Evolutionary conservation across 2,329 filamentous ascomycete genomes (phyloP).

Genomic region (Cordyceps cicadae): DNA sequence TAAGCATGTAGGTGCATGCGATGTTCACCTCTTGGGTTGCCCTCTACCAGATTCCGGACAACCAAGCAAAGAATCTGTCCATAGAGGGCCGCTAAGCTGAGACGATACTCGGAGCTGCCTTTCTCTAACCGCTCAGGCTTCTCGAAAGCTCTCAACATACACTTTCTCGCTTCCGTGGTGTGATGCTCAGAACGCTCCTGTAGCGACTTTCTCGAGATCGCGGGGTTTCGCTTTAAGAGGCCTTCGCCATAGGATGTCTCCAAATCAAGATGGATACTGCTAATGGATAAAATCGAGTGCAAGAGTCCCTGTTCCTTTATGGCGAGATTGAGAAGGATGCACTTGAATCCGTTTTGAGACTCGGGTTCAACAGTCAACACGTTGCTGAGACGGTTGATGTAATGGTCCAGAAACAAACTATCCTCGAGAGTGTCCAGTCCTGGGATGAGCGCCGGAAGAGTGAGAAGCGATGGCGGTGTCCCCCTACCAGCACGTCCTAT

Average conservation of each 20-base stretch:
- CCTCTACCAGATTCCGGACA: conserved; percentile 49
- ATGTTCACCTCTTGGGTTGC: conserved; percentile 57
- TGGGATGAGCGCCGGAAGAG: conserved; percentile 61
- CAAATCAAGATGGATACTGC: conserved; percentile 65
- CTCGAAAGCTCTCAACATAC: conserved; percentile 40
- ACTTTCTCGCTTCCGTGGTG: conserved; percentile 45
- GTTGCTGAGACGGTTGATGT: conserved; percentile 68
- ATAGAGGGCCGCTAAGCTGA: conserved; percentile 46
- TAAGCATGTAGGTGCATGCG: conserved; percentile 72
- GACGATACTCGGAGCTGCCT: conserved; percentile 35
- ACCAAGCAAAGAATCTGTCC: conserved; percentile 56
- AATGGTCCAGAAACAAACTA: conserved; percentile 74
- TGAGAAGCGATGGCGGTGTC: conserved; percentile 43
- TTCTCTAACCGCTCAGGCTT: conserved; percentile 32
- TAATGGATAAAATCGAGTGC: conserved; percentile 81
- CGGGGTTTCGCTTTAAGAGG: conserved; percentile 41
- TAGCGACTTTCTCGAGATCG: conserved; percentile 38
- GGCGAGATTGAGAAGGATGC: conserved; percentile 74
- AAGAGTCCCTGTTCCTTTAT: conserved; percentile 73
- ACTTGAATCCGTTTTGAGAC: conserved; percentile 75
- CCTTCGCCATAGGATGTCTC: conserved; percentile 48
- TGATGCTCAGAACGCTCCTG: conserved; percentile 47
- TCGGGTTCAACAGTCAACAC: conserved; percentile 77
- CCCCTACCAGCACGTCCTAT: conserved; percentile 43
- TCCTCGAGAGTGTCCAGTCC: conserved; percentile 76